Percentiles rank a stretch among this genome's conserved stretches.
Evolutionary conservation across 1,139 yeast species (phyloP).

Genomic region (Candida sp.): DNA sequence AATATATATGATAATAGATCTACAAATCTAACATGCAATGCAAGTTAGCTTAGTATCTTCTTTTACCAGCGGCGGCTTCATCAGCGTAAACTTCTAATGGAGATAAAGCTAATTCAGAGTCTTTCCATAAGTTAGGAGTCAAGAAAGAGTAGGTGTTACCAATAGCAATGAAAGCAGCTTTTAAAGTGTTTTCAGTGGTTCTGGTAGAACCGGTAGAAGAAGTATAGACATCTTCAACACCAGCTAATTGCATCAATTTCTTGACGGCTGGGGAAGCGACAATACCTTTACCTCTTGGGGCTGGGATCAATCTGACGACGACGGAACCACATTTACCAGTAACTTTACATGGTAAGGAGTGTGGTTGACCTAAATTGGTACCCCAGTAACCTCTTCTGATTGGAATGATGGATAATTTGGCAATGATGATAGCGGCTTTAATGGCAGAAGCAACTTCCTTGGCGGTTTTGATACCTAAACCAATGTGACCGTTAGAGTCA

Average conservation of each 20-base stretch:
- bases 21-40: no score
- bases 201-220: constrained; percentile 99
- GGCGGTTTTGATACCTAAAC: constrained; percentile 99
- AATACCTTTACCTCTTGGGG: constrained; percentile 99
- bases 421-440: constrained; percentile 99
- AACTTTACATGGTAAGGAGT: constrained; percentile 96
- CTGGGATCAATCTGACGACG: constrained; percentile 97
- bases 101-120: constrained; percentile 78
- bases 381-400: constrained; percentile 99
- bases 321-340: constrained; percentile 99
- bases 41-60: constrained; percentile 51
- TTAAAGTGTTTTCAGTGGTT: constrained; percentile 99
- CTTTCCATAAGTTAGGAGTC: constrained; percentile 99
- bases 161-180: constrained; percentile 99
- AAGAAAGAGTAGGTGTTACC: constrained; percentile 99
- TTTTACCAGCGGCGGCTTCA: constrained; percentile 74
- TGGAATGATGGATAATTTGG: constrained; percentile 98
- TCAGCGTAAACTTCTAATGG: constrained; percentile 95
- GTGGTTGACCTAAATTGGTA: constrained; percentile 99
- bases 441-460: constrained; percentile 99
- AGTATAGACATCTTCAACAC: constrained; percentile 99
- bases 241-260: constrained; percentile 98
- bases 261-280: constrained; percentile 99
- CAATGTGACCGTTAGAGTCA: constrained; percentile 99
- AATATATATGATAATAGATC: neutral